Evolutionary conservation across 768 basidiomycete genomes (phyloP).

Genomic region (Trametes cubensis): DNA sequence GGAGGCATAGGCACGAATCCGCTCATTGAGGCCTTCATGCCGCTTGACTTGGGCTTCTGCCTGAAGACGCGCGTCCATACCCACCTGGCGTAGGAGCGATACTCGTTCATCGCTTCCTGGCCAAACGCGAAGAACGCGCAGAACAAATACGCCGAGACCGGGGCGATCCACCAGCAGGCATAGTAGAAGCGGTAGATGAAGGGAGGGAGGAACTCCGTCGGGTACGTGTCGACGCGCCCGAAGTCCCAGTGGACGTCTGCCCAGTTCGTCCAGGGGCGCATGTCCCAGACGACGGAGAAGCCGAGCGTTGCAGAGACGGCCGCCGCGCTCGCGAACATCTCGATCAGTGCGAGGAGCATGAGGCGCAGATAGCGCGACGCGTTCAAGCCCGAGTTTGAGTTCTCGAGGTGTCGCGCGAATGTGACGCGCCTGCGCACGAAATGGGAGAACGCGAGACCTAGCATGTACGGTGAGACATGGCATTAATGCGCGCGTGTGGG

Average conservation of each 20-base stretch:
- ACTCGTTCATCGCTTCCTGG: conserved; percentile 39
- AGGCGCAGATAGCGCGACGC: conserved; percentile 43
- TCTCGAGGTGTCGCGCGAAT: conserved; percentile 36
- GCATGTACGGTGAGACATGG: too few relatives aligned
- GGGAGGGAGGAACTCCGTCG: conserved; percentile 2
- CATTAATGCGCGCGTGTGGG: too few relatives aligned
- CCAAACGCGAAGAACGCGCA: conserved; percentile 46
- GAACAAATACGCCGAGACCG: conserved; percentile 38
- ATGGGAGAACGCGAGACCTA: conserved; percentile 34
- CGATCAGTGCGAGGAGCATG: conserved; percentile 36
- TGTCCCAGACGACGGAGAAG: too few relatives aligned
- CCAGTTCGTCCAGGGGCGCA: conserved; percentile 42
- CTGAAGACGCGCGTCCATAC: too few relatives aligned
- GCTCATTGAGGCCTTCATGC: too few relatives aligned
- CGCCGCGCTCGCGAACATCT: conserved; percentile 33
- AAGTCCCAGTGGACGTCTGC: conserved; percentile 41
- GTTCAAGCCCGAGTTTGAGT: conserved; percentile 33
- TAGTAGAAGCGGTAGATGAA: background rate
- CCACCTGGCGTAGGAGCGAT: too few relatives aligned
- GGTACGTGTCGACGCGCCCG: conserved; percentile 25
- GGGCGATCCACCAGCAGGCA: conserved; percentile 32
- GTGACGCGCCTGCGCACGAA: conserved; percentile 39
- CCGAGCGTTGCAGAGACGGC: too few relatives aligned
- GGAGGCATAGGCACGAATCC: too few relatives aligned
- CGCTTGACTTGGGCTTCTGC: too few relatives aligned